phyloP scores from a whole-genome alignment of 768 basidiomycete genomes.

The Russula dissimulans region DNA sequence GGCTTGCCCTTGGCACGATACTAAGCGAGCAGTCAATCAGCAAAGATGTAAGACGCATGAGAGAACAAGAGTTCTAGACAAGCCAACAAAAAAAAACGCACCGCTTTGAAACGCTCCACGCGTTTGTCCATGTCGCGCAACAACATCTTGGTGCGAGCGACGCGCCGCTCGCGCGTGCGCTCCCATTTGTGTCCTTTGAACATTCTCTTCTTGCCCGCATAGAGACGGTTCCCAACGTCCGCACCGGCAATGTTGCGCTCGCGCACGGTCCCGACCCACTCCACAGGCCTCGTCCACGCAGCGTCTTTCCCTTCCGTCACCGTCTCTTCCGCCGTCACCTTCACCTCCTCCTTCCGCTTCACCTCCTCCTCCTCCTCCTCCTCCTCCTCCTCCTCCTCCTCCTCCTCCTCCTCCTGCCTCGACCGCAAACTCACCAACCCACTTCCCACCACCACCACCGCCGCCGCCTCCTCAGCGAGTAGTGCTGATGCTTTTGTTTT shows the following conservation, averaged over 20 bases:
- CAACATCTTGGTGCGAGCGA: constrained; percentile 42
- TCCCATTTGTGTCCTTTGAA: constrained; percentile 94
- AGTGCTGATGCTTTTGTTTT: background rate
- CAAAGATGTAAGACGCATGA: background rate
- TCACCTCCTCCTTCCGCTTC: no score
- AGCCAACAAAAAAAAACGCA: constrained; percentile 20
- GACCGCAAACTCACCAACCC: background rate
- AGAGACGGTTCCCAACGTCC: constrained; percentile 53
- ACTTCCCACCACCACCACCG: background rate
- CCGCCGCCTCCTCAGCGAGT: background rate
- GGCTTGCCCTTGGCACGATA: constrained; percentile 16
- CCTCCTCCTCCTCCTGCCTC: background rate
- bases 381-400: background rate
- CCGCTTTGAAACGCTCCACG: constrained; percentile 56
- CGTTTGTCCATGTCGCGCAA: constrained; percentile 65
- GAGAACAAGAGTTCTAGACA: no score
- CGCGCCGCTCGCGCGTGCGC: constrained; percentile 40
- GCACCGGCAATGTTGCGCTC: constrained; percentile 34
- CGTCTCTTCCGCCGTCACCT: background rate
- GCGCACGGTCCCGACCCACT: constrained; percentile 24
- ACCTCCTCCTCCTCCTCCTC: background rate
- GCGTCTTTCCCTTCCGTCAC: background rate
- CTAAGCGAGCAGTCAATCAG: constrained; percentile 1
- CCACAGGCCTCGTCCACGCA: constrained; percentile 29
- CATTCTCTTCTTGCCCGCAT: constrained; percentile 73